phyloP scores from a whole-genome alignment of 345 rosid species.

The Turritis glabra region DNA sequence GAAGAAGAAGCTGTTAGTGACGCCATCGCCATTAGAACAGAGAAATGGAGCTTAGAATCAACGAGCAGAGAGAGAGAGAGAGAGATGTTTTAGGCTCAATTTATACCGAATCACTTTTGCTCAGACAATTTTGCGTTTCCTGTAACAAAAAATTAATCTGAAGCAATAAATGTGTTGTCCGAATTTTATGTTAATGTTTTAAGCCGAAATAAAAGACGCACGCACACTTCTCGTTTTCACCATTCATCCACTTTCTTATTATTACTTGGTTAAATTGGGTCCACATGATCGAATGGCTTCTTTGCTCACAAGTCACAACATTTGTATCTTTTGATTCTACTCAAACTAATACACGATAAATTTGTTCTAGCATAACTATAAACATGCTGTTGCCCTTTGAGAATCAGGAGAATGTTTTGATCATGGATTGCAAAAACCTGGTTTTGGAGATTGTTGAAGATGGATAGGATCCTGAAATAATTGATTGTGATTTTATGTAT shows the following conservation, averaged over 20 bases:
- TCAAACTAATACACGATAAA: background rate
- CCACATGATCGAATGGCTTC: constrained; percentile 17
- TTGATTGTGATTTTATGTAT: background rate
- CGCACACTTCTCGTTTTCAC: constrained; percentile 27
- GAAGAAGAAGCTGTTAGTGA: constrained; percentile 44
- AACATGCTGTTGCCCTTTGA: background rate
- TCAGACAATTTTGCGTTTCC: background rate
- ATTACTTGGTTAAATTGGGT: constrained; percentile 4
- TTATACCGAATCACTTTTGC: constrained; percentile 6
- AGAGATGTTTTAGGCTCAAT: background rate
- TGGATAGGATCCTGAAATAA: background rate
- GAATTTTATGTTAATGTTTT: background rate
- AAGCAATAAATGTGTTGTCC: constrained; percentile 29
- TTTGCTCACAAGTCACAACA: constrained; percentile 4
- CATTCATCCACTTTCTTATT: background rate
- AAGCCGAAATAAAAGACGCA: constrained; percentile 17
- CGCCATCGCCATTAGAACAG: constrained; percentile 44
- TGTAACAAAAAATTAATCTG: constrained; percentile 6
- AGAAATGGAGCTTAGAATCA: background rate
- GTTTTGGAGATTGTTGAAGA: background rate
- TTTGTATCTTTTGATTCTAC: background rate
- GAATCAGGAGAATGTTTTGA: background rate
- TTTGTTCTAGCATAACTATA: too few relatives aligned
- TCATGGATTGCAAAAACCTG: background rate
- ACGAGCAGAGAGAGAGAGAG: constrained; percentile 28